phyloP scores from a whole-genome alignment of 108 stramenopile genomes.

The Stephanodiscus minutulus region DNA sequence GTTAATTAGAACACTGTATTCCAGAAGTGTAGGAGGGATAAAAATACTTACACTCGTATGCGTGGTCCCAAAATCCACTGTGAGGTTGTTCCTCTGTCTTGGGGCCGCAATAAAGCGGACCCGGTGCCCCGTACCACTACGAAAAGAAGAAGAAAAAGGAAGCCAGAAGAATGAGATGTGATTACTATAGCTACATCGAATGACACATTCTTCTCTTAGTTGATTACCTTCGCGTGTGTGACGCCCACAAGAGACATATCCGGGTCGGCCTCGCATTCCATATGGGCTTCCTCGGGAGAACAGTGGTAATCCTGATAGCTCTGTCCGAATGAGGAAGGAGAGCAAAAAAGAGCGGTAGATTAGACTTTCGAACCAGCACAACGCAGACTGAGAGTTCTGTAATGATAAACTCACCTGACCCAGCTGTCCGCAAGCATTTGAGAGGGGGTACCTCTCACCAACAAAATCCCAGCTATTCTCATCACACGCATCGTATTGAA shows the following conservation, averaged over 20 bases:
- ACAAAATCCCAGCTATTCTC: conserved; percentile 22
- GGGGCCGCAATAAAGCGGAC: conserved; percentile 45
- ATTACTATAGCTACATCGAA: no score
- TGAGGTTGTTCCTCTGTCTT: conserved; percentile 19
- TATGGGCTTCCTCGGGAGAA: not conserved
- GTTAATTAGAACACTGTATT: not conserved
- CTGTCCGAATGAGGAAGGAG: not conserved
- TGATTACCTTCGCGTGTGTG: conserved; percentile 7
- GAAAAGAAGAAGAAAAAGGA: not conserved
- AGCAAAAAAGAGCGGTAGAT: no score
- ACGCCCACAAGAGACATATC: not conserved
- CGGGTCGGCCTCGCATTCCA: conserved; percentile 11
- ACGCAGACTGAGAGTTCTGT: no score
- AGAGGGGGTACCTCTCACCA: conserved; percentile 14
- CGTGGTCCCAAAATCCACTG: conserved; percentile 26
- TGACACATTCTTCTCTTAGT: not conserved
- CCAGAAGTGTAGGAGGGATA: not conserved
- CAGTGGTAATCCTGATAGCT: conserved; percentile 20
- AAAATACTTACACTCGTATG: conserved; percentile 10
- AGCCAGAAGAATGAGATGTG: not conserved
- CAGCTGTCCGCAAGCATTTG: conserved; percentile 17
- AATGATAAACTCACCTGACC: not conserved
- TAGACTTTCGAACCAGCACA: no score
- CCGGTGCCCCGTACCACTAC: conserved; percentile 52
- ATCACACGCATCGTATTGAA: conserved; percentile 47